These are phyloP conservation scores for Colletotrichum trifolii DNA, from an alignment of 2,329 filamentous ascomycete species.

Conservation along the genomic window DNA sequence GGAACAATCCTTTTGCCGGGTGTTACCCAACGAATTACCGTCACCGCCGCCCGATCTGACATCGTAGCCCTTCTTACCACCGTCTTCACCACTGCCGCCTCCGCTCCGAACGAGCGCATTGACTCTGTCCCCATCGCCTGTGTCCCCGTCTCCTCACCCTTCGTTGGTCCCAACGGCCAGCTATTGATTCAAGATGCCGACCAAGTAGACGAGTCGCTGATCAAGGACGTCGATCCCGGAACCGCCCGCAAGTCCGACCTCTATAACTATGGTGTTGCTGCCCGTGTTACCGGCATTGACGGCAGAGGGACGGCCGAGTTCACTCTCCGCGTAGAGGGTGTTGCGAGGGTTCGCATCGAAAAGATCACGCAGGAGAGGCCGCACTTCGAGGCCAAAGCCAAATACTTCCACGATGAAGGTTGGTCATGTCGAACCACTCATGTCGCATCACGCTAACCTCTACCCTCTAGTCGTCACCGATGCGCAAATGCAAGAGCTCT, in stretches of 20 bases:
- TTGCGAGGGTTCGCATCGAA: conserved; percentile 80
- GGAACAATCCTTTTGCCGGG: conserved; percentile 87
- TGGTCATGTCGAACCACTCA: conserved; percentile 42
- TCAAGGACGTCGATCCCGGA: conserved; percentile 65
- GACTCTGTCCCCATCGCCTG: conserved; percentile 84
- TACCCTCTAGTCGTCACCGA: conserved; percentile 52
- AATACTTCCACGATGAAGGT: conserved; percentile 77
- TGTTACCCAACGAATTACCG: conserved; percentile 84
- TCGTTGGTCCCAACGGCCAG: conserved; percentile 79
- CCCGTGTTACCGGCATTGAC: conserved; percentile 82
- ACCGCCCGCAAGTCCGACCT: conserved; percentile 77
- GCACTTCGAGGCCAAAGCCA: conserved; percentile 86
- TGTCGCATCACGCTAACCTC: conserved; percentile 7
- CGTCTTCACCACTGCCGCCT: conserved; percentile 81
- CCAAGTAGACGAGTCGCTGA: conserved; percentile 55
- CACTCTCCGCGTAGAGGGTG: conserved; percentile 86
- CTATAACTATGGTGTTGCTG: conserved; percentile 84
- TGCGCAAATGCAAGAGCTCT: conserved; percentile 74
- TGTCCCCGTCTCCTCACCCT: conserved; percentile 83
- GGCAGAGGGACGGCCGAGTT: conserved; percentile 81
- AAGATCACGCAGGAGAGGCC: conserved; percentile 81
- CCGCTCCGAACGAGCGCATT: conserved; percentile 71
- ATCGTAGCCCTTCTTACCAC: conserved; percentile 88
- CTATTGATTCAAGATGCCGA: conserved; percentile 76
- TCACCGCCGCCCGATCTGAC: conserved; percentile 83